phyloP scores from a whole-genome alignment of 176 grass and related monocot genomes.

The Chrysopogon serrulatus region DNA sequence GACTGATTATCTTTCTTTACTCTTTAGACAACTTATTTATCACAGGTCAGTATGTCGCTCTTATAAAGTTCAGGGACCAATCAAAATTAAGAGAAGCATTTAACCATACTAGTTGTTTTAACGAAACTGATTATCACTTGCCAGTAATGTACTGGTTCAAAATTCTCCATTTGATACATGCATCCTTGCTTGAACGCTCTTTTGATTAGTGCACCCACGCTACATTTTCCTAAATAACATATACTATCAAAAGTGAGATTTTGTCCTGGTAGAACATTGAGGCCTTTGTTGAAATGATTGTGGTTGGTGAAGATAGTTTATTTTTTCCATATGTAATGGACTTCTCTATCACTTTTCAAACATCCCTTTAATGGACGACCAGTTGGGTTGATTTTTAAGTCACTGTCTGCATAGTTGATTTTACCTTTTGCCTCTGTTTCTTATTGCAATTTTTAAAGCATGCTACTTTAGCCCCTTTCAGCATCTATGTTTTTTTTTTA shows the following conservation, averaged over 20 bases:
- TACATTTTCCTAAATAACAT: background rate
- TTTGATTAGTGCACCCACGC: background rate
- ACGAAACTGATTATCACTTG: background rate
- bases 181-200: background rate
- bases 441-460: background rate
- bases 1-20: background rate
- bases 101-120: background rate
- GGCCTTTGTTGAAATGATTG: conserved; percentile 7
- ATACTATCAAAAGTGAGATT: conserved; percentile 8
- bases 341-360: background rate
- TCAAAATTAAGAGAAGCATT: background rate
- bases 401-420: conserved; percentile 14
- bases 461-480: background rate
- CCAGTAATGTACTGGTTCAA: background rate
- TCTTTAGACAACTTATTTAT: background rate
- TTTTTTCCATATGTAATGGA: conserved; percentile 1
- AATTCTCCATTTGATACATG: background rate
- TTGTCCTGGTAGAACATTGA: conserved; percentile 4
- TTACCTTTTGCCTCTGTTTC: conserved; percentile 12
- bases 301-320: conserved; percentile 1
- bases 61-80: background rate
- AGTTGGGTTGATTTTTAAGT: background rate
- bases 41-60: background rate
- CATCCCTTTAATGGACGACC: background rate
- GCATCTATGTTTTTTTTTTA: background rate